Percentiles rank a stretch among this genome's conserved stretches.
These are phyloP conservation scores for Pisolithus orientalis DNA, from an alignment of 768 basidiomycete genomes.

Conservation along the genomic window DNA sequence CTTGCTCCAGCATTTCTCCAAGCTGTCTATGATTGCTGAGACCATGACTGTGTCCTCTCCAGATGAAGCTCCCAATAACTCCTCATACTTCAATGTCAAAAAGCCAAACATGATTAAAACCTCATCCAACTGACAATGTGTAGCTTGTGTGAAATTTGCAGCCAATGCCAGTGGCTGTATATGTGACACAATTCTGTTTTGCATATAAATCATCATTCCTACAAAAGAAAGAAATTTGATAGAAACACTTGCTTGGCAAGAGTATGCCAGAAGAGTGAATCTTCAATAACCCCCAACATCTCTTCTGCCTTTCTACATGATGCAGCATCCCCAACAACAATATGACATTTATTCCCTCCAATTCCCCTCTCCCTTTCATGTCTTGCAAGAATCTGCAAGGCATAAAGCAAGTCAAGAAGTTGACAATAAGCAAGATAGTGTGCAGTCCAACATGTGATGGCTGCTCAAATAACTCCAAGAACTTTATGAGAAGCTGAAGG, in stretches of 20 bases:
- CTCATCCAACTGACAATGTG: conserved; percentile 26
- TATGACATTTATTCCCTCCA: neutral
- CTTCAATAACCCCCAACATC: neutral
- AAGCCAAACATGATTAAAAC: conserved; percentile 28
- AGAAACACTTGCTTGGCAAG: neutral
- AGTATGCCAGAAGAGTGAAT: neutral
- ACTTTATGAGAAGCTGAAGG: neutral
- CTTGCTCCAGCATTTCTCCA: conserved; percentile 16
- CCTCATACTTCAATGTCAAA: conserved; percentile 13
- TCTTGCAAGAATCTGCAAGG: neutral
- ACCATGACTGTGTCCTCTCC: conserved; percentile 4
- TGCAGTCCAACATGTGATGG: neutral
- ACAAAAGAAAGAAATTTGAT: too few relatives aligned
- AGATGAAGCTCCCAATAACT: neutral
- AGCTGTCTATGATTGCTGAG: conserved; percentile 22
- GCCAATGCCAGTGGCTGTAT: neutral
- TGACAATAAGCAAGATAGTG: neutral
- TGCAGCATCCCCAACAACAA: conserved; percentile 20
- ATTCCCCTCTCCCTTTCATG: neutral
- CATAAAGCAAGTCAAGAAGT: neutral
- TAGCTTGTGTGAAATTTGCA: conserved; percentile 19
- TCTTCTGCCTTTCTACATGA: neutral
- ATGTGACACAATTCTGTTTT: neutral
- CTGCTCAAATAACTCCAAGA: neutral
- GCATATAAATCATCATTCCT: too few relatives aligned